Evolutionary conservation across 1,284 basidiomycete genomes (phyloP).

Genomic region (Malassezia dermatis): DNA sequence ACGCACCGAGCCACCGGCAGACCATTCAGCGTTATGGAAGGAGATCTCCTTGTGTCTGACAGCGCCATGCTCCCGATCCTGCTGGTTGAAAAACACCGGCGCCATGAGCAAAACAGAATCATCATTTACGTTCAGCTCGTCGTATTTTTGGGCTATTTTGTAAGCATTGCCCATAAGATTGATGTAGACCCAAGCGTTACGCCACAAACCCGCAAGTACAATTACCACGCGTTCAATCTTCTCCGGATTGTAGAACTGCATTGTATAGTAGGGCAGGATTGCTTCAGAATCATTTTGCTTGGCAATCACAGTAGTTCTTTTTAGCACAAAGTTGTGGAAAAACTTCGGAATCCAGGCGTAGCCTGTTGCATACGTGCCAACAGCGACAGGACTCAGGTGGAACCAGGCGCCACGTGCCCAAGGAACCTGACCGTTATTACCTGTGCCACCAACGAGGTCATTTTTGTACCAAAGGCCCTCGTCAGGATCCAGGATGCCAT

Average conservation of each 20-base stretch:
- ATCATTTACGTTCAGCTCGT: slow-evolving; percentile 16
- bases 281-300: slow-evolving; percentile 1
- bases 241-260: slow-evolving; percentile 17
- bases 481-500: slow-evolving; percentile 21
- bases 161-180: slow-evolving; percentile 30
- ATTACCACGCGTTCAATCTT: slow-evolving; percentile 40
- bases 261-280: slow-evolving; percentile 31
- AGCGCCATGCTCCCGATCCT: slow-evolving; percentile 25
- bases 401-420: slow-evolving; percentile 28
- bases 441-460: slow-evolving; percentile 9
- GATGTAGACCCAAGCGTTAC: slow-evolving; percentile 40
- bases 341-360: slow-evolving; percentile 26
- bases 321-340: slow-evolving; percentile 28
- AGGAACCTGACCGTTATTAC: slow-evolving; percentile 22
- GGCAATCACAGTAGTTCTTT: slow-evolving; percentile 22
- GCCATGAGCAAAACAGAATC: slow-evolving; percentile 30
- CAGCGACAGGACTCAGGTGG: slow-evolving; percentile 21
- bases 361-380: slow-evolving; percentile 50
- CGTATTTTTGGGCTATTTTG: slow-evolving; percentile 8
- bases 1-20: slow-evolving; percentile 23
- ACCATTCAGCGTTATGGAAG: slow-evolving; percentile 34
- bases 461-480: slow-evolving; percentile 19
- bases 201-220: slow-evolving; percentile 32
- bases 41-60: slow-evolving; percentile 23
- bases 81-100: slow-evolving; percentile 32